A percentile compares a stretch with the other conserved stretches of the same genome.
These are phyloP conservation scores for Tolypocladium endophyticum DNA, from an alignment of 2,329 filamentous ascomycete genomes.

Conservation along the genomic window DNA sequence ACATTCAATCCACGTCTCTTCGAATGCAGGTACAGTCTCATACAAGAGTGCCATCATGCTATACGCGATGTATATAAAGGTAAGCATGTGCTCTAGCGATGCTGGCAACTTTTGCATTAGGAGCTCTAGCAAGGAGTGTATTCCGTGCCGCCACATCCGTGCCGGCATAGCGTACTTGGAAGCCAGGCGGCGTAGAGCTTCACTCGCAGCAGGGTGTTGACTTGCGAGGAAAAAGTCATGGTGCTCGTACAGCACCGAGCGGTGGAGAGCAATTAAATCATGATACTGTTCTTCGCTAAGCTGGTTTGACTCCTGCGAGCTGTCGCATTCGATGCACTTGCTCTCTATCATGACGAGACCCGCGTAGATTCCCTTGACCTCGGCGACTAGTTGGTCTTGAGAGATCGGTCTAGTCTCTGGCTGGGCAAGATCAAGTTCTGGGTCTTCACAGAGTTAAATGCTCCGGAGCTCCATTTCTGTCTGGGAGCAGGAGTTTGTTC, in stretches of 20 bases:
- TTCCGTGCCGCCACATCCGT: slow-evolving; percentile 88
- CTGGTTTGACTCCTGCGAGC: slow-evolving; percentile 35
- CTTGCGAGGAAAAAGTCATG: slow-evolving; percentile 80
- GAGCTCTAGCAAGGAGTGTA: slow-evolving; percentile 74
- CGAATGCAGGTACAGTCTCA: slow-evolving; percentile 74
- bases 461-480: too few relatives aligned
- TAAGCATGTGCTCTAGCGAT: slow-evolving; percentile 79
- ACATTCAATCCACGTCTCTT: slow-evolving; percentile 90
- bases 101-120: slow-evolving; percentile 63
- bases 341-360: slow-evolving; percentile 78
- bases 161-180: slow-evolving; percentile 85
- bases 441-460: background rate
- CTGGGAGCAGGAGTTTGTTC: background rate
- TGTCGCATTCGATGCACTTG: slow-evolving; percentile 78
- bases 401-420: slow-evolving; percentile 57
- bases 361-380: slow-evolving; percentile 76
- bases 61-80: slow-evolving; percentile 82
- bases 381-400: slow-evolving; percentile 67
- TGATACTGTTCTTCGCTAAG: slow-evolving; percentile 68
- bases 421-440: background rate
- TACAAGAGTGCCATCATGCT: slow-evolving; percentile 81
- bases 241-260: slow-evolving; percentile 71
- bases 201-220: slow-evolving; percentile 71
- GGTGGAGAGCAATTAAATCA: slow-evolving; percentile 69
- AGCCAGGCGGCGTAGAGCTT: slow-evolving; percentile 56